Evolutionary conservation across 1,284 basidiomycete species (phyloP).

Genomic region (Pseudozyma flocculosa): DNA sequence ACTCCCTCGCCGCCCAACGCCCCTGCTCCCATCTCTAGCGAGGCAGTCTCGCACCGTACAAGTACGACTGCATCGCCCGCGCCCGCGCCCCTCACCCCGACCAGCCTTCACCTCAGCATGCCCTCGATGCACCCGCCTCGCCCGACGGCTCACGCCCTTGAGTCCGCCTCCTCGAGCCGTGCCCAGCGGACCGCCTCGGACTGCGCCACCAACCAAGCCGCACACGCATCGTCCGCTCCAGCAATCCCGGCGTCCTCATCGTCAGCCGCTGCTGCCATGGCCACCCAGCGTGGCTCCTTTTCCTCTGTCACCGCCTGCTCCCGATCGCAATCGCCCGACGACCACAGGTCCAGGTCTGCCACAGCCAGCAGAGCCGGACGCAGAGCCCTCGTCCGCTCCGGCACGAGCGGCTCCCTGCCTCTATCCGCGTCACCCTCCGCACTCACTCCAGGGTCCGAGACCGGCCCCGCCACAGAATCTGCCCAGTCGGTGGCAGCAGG

Average conservation of each 20-base stretch:
- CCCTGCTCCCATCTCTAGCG: no score
- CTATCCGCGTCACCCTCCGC: background rate
- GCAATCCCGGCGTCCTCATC: background rate
- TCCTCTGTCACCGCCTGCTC: slow-evolving; percentile 17
- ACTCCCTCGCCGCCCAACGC: no score
- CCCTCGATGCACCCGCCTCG: background rate
- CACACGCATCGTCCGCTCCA: background rate
- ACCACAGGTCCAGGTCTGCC: background rate
- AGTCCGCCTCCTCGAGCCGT: no score
- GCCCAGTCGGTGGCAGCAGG: no score
- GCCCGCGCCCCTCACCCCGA: background rate
- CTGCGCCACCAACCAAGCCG: background rate
- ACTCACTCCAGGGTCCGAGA: background rate
- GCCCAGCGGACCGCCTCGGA: background rate
- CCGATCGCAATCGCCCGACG: slow-evolving; percentile 18
- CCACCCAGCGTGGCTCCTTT: background rate
- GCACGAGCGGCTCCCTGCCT: slow-evolving; percentile 23
- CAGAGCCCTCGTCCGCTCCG: slow-evolving; percentile 16
- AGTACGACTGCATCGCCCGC: no score
- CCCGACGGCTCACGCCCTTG: no score
- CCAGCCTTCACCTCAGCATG: background rate
- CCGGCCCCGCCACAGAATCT: no score
- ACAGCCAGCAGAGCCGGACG: slow-evolving; percentile 10
- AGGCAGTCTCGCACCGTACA: no score
- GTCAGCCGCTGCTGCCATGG: no score